Conservation (phyloP, 2,329 filamentous ascomycete genomes). For the Spiromastix sp. region DNA sequence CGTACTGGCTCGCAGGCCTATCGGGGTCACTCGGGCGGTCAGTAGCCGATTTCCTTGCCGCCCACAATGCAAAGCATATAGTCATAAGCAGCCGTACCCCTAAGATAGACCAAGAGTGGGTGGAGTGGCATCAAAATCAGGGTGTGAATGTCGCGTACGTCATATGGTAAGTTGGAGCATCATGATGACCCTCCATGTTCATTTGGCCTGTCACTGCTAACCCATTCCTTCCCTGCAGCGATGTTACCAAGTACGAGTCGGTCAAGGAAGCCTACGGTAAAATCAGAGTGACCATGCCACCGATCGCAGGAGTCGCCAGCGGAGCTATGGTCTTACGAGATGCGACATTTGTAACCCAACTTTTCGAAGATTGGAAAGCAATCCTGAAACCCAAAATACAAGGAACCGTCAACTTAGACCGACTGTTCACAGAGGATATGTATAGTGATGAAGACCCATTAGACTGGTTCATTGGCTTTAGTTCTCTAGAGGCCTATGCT, state of each 20-base stretch:
- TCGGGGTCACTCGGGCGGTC: conserved; percentile 9
- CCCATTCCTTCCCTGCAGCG: too few species aligned
- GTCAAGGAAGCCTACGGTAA: conserved; percentile 10
- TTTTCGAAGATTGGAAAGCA: conserved; percentile 7
- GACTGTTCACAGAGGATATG: conserved; percentile 1
- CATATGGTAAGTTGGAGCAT: too few species aligned
- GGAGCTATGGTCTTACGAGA: conserved; percentile 13
- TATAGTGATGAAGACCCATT: conserved; percentile 12
- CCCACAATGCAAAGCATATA: conserved; percentile 6
- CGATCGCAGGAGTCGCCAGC: conserved; percentile 8
- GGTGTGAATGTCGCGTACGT: too few species aligned
- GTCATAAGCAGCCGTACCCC: conserved; percentile 9
- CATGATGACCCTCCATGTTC: too few species aligned
- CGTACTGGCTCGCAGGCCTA: conserved; percentile 12
- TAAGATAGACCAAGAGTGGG: conserved; percentile 8
- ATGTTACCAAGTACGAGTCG: conserved; percentile 6
- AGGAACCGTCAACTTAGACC: conserved; percentile 18
- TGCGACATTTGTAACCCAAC: conserved; percentile 19
- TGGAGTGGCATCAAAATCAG: too few species aligned
- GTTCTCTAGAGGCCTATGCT: conserved; percentile 22
- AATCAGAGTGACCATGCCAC: conserved; percentile 12
- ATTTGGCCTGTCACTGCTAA: too few species aligned
- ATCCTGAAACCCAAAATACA: conserved; percentile 16
- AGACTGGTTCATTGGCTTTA: conserved; percentile 24
- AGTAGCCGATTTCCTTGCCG: conserved; percentile 7